Evolutionary conservation across 2,329 filamentous ascomycete species (phyloP).

Genomic region (Geosmithia flava): DNA sequence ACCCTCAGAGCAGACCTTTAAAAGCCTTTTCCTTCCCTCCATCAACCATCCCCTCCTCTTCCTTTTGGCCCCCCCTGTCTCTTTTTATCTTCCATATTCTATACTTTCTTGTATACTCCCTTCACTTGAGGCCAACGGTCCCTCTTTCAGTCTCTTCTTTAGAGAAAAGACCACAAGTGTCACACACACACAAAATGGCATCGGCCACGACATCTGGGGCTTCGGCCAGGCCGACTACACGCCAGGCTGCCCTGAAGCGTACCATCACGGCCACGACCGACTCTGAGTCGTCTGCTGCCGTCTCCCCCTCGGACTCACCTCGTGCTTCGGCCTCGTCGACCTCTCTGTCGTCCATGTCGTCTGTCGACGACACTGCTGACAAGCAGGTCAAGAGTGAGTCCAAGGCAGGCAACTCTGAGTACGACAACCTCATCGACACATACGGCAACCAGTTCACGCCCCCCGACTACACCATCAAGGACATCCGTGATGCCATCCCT

Average conservation of each 20-base stretch:
- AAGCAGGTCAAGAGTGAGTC: neutral
- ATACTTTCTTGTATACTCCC: no score
- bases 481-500: slow-evolving; percentile 93
- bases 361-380: slow-evolving; percentile 34
- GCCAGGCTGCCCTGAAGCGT: slow-evolving; percentile 27
- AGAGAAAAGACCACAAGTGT: neutral
- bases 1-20: neutral
- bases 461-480: slow-evolving; percentile 94
- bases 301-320: slow-evolving; percentile 48
- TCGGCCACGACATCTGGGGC: slow-evolving; percentile 25
- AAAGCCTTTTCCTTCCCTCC: neutral
- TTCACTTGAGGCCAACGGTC: no score
- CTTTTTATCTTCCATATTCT: no score
- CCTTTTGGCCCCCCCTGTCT: no score
- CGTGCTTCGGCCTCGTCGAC: slow-evolving; percentile 65
- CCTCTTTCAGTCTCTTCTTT: no score
- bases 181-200: slow-evolving; percentile 25
- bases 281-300: slow-evolving; percentile 43
- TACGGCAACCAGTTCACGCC: slow-evolving; percentile 92
- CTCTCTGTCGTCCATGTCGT: slow-evolving; percentile 81
- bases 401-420: slow-evolving; percentile 15
- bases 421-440: slow-evolving; percentile 69
- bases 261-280: slow-evolving; percentile 34
- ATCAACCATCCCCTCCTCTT: no score
- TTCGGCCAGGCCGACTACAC: slow-evolving; percentile 20